phyloP scores from a whole-genome alignment of 2,329 filamentous ascomycete genomes.

The Talaromyces sp. region DNA sequence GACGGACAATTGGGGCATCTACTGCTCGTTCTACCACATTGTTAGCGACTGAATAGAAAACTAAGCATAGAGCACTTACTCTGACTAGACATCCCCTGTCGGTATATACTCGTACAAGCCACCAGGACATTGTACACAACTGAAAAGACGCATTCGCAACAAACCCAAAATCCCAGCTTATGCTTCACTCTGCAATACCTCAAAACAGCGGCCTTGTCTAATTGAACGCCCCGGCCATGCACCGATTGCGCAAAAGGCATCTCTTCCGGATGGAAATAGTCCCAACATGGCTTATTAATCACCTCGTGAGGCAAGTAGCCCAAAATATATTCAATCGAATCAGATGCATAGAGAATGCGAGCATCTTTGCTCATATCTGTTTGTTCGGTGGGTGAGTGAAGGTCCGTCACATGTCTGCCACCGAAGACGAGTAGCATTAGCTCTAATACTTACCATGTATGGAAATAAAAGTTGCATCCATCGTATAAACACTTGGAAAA shows the following conservation, averaged over 20 bases:
- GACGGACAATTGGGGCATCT: slow-evolving; percentile 73
- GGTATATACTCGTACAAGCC: slow-evolving; percentile 77
- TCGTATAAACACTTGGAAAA: slow-evolving; percentile 10
- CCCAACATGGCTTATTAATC: slow-evolving; percentile 72
- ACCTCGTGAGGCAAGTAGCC: slow-evolving; percentile 76
- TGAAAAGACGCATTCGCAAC: slow-evolving; percentile 85
- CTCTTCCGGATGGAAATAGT: slow-evolving; percentile 82
- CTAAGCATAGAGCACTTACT: slow-evolving; percentile 53
- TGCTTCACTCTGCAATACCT: slow-evolving; percentile 73
- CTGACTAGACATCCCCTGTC: slow-evolving; percentile 64
- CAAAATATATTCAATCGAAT: slow-evolving; percentile 78
- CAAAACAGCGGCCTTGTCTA: slow-evolving; percentile 81
- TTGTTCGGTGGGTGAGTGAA: slow-evolving; percentile 15
- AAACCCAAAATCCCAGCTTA: slow-evolving; percentile 67
- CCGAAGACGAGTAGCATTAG: not conserved
- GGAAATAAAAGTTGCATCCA: slow-evolving; percentile 16
- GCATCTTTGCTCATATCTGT: slow-evolving; percentile 71
- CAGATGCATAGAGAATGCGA: slow-evolving; percentile 76
- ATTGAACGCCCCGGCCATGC: slow-evolving; percentile 67
- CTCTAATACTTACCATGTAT: slow-evolving; percentile 11
- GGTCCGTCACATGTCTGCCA: not conserved
- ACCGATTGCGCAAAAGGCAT: slow-evolving; percentile 69
- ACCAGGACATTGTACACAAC: slow-evolving; percentile 85
- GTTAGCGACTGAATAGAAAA: not conserved
- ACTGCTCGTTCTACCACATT: slow-evolving; percentile 62